Conservation (phyloP, 2,329 filamentous ascomycete species). For the Xylaria polymorpha region DNA sequence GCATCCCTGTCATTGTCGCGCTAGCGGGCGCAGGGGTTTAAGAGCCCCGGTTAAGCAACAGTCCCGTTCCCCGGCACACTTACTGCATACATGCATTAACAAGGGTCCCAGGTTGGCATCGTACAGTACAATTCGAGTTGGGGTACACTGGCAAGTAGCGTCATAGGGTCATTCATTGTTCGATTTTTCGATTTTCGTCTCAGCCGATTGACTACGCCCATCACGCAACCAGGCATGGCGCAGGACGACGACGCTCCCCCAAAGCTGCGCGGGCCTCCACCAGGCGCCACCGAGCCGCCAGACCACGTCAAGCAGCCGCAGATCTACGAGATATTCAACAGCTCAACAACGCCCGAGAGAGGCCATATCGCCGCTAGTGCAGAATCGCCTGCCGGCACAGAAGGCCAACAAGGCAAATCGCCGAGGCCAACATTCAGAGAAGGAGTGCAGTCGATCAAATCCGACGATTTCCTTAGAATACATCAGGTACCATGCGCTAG, state of each 20-base stretch:
- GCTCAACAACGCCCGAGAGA: conserved; percentile 38
- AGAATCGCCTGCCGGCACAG: conserved; percentile 42
- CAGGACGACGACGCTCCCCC: conserved; percentile 46
- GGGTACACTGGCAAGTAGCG: neutral
- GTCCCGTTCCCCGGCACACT: neutral
- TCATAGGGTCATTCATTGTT: conserved; percentile 29
- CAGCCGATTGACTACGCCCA: conserved; percentile 1
- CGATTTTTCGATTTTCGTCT: conserved; percentile 24
- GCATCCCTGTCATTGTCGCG: conserved; percentile 44
- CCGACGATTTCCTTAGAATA: conserved; percentile 76
- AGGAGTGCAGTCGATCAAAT: conserved; percentile 73
- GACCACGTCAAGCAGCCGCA: conserved; percentile 52
- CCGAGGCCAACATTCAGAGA: conserved; percentile 64
- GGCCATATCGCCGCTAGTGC: conserved; percentile 13
- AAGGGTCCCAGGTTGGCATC: neutral
- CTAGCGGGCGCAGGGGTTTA: conserved; percentile 30
- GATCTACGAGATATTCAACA: conserved; percentile 56
- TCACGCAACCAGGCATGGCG: conserved; percentile 46
- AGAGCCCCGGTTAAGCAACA: conserved; percentile 30
- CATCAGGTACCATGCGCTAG: conserved; percentile 86
- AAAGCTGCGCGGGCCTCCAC: conserved; percentile 49
- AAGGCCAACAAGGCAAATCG: conserved; percentile 53
- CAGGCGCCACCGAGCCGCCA: conserved; percentile 51
- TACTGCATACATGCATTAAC: conserved; percentile 30
- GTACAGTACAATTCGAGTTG: neutral